Base-by-base conservation (phyloP, 306 rosid genomes). In the Abrus precatorius region DNA sequence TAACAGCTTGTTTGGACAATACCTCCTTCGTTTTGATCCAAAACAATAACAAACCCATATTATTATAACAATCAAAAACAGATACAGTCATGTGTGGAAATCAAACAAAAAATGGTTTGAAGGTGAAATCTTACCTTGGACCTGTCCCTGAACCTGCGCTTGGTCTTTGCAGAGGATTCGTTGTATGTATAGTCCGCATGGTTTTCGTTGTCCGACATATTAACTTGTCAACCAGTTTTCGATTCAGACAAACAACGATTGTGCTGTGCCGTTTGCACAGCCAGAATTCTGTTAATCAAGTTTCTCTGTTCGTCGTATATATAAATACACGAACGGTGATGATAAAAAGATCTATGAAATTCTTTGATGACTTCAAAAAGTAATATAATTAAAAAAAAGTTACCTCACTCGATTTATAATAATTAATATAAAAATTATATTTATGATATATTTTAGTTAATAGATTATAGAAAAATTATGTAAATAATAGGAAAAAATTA, bases 1-100 rank as follows among this genome's bases (percentile, higher is more conserved):
- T 92, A 72, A 87, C 85, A 6, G 97, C 98, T 72, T 94, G 97
- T 72, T 92, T 88, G 43, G 72, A 91, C 96, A 93, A 73, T 27
- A 88, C 86, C 86, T 93, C 93, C 84, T 90, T 87, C 49, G 88
- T 80, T 41, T 53, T 81, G 81, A 75, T 84, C 91, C 80, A 89
- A 64, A 83, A 79, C 43, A 78, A 81, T 84, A 85, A 1, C 87
- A 78, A 60, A 69, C 68, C 88, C 88, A 84, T 5, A 60, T 80
- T 49, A 66, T 66, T 64, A 9, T 3, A 56, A 79, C 72, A 77
- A 49, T 50, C 11, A 69, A 29, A 27, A 29, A 34, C 11, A 20
- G 77, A 77, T 60, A 30, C 57, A 55, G 73, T 47, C 74, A 44
- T 43, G 1, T 4, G 78, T 52, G 45, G 36, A 69, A 64, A 88